Evolutionary conservation across 176 grass and related monocot genomes (phyloP).

Genomic region (Eleusine indica): DNA sequence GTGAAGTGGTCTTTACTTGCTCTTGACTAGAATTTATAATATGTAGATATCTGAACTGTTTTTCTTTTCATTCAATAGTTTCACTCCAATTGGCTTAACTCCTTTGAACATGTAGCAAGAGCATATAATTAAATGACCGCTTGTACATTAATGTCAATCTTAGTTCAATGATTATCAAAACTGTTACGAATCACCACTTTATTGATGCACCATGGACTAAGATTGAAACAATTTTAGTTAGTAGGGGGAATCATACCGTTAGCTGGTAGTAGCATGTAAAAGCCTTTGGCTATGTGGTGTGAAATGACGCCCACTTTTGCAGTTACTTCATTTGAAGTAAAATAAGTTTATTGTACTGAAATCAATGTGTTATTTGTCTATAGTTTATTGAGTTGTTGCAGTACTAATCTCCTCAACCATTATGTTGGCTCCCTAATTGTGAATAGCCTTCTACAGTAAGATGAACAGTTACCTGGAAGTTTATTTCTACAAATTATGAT

Average conservation of each 20-base stretch:
- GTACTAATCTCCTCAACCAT: neutral
- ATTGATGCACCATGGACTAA: neutral
- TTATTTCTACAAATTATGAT: slow-evolving; percentile 16
- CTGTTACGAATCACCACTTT: slow-evolving; percentile 19
- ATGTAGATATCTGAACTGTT: slow-evolving; percentile 10
- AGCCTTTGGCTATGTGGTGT: neutral
- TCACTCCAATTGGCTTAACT: slow-evolving; percentile 1
- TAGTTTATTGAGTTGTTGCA: neutral
- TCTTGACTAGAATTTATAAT: slow-evolving; percentile 19
- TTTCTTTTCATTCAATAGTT: slow-evolving; percentile 16
- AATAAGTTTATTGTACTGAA: slow-evolving; percentile 5
- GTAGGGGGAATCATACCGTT: slow-evolving; percentile 1
- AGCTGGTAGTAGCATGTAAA: slow-evolving; percentile 4
- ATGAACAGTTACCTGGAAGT: neutral
- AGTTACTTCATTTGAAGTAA: neutral
- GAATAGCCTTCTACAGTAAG: neutral
- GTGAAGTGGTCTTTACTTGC: slow-evolving; percentile 44
- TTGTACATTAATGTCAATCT: neutral
- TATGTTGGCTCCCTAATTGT: neutral
- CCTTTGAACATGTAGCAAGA: no score
- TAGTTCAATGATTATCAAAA: slow-evolving; percentile 1
- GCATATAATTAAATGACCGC: no score
- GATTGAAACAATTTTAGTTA: neutral
- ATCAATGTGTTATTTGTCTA: neutral
- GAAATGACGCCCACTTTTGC: neutral